Percentiles rank a stretch among this genome's conserved stretches.
Conservation (phyloP, 164 flowering plant genomes). For the Stephania yunnanensis region DNA sequence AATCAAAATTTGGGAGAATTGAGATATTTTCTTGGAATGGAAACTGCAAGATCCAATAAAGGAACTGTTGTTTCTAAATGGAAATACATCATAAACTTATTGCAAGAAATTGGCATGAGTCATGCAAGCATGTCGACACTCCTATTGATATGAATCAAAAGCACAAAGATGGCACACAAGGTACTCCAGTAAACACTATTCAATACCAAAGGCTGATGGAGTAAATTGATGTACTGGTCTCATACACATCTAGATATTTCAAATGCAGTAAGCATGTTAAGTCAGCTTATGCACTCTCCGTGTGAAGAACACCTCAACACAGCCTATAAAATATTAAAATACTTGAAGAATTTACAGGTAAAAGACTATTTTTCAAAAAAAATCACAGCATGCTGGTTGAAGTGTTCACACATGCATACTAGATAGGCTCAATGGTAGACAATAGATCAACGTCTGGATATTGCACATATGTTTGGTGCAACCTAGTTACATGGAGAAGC, state of each 20-base stretch:
- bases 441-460: neutral
- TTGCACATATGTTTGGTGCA: too few species aligned
- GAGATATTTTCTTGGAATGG: slow-evolving; percentile 3
- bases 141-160: slow-evolving; percentile 1
- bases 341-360: neutral
- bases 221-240: neutral
- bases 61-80: neutral
- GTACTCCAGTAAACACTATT: neutral
- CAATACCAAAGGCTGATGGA: neutral
- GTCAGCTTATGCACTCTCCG: neutral
- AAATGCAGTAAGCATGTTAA: neutral
- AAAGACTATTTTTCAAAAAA: neutral
- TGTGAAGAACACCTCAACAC: slow-evolving; percentile 4
- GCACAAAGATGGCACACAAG: neutral
- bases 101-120: neutral
- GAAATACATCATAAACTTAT: neutral
- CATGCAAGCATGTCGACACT: neutral
- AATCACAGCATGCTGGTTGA: neutral
- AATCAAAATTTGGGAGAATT: neutral
- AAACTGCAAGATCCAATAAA: neutral
- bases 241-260: slow-evolving; percentile 2
- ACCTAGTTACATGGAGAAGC: too few species aligned
- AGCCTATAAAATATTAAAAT: neutral
- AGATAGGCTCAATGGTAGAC: neutral
- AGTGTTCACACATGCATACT: neutral